Evolutionary conservation across 31 red algal species (phyloP).

Genomic region (Pterothamnion heteromorphum): DNA sequence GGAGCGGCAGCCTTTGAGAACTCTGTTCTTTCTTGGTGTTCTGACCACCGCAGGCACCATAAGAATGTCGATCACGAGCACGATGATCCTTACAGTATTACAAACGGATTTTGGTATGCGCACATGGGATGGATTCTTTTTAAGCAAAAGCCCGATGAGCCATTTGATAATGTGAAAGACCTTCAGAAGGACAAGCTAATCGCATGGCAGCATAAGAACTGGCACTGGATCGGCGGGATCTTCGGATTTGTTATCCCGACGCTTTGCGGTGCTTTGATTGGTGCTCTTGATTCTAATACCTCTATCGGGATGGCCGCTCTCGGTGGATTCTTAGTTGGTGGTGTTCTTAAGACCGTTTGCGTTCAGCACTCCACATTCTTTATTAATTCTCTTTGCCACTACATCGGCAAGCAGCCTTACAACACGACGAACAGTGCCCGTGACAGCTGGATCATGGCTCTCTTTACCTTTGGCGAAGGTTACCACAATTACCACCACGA

Average conservation of each 20-base stretch:
- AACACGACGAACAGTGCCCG: background rate
- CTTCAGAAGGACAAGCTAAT: background rate
- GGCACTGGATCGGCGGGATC: constrained; percentile 77
- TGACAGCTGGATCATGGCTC: constrained; percentile 49
- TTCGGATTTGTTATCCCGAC: constrained; percentile 89
- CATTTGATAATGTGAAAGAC: background rate
- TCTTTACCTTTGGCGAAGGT: constrained; percentile 96
- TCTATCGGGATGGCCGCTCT: constrained; percentile 87
- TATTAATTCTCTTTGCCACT: constrained; percentile 91
- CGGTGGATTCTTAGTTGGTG: constrained; percentile 89
- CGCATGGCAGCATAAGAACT: constrained; percentile 79
- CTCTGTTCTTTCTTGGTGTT: constrained; percentile 85
- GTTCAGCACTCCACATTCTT: constrained; percentile 98
- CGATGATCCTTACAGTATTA: constrained; percentile 89
- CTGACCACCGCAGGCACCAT: constrained; percentile 95
- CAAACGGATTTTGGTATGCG: constrained; percentile 98
- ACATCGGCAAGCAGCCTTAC: constrained; percentile 78
- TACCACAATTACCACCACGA: constrained; percentile 99
- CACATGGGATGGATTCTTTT: constrained; percentile 99
- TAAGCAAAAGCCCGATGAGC: constrained; percentile 43
- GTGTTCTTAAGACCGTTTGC: background rate
- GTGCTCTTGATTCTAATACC: constrained; percentile 85
- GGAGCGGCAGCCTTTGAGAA: constrained; percentile 96
- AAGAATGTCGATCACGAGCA: constrained; percentile 91
- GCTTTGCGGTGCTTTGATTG: constrained; percentile 59